Evolutionary conservation across 768 basidiomycete species (phyloP).

Genomic region (Phylloporus scabripes): DNA sequence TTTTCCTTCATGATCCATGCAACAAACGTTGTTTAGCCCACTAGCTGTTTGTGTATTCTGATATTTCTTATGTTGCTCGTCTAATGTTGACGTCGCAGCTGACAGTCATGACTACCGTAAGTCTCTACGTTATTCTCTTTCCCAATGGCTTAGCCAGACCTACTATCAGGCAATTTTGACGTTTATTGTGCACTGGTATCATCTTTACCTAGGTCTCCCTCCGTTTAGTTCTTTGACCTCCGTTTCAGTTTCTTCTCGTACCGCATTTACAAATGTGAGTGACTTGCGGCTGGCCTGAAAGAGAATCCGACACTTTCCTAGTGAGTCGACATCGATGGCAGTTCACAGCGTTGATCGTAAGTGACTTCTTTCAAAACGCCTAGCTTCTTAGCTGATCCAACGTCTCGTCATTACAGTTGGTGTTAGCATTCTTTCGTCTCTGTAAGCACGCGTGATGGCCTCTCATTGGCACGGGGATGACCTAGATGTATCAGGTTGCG

Average conservation of each 20-base stretch:
- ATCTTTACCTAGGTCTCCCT: not conserved
- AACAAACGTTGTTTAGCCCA: conserved; percentile 9
- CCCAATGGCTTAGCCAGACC: conserved; percentile 5
- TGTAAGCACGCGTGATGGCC: conserved; percentile 17
- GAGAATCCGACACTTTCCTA: conserved; percentile 3
- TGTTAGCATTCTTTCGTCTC: conserved; percentile 28
- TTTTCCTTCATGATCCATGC: not conserved
- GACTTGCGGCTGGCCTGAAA: not conserved
- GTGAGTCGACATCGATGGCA: conserved; percentile 27
- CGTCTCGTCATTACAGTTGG: conserved; percentile 14
- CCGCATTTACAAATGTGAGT: conserved; percentile 39
- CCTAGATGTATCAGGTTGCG: conserved; percentile 29
- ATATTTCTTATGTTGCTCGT: not conserved
- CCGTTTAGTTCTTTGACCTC: not conserved
- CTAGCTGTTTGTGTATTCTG: conserved; percentile 21
- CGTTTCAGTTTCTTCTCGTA: conserved; percentile 33
- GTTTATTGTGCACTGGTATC: conserved; percentile 45
- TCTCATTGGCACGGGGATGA: not conserved
- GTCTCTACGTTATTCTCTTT: not conserved
- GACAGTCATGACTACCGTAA: conserved; percentile 30
- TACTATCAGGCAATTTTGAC: not conserved
- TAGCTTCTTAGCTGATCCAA: not conserved
- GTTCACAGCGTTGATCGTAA: conserved; percentile 32
- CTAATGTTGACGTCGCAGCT: conserved; percentile 13
- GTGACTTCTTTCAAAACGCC: conserved; percentile 13